Evolutionary conservation across 2,329 filamentous ascomycete genomes (phyloP).

Genomic region (Fusarium agapanthi): DNA sequence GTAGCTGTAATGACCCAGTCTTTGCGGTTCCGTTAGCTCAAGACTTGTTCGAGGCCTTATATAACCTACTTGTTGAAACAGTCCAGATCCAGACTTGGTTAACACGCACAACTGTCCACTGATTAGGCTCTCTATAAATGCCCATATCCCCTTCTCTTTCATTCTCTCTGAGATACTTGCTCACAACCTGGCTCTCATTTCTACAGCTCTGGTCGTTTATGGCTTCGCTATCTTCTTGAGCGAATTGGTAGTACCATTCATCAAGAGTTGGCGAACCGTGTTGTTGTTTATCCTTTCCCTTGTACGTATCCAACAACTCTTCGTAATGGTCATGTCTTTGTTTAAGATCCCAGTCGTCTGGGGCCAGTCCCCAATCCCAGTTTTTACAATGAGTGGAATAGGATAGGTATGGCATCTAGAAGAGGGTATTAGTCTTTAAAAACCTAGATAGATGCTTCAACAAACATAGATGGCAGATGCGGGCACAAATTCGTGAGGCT

Average conservation of each 20-base stretch:
- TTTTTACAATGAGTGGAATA: neutral
- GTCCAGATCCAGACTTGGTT: constrained; percentile 6
- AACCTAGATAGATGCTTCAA: neutral
- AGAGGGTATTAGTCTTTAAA: too few species aligned
- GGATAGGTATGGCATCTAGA: neutral
- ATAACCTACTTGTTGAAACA: neutral
- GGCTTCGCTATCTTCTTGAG: neutral
- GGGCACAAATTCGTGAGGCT: neutral
- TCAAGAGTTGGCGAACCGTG: neutral
- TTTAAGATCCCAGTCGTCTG: rapidly evolving
- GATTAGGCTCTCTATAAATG: neutral
- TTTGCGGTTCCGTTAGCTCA: neutral
- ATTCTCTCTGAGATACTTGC: neutral
- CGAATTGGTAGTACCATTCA: constrained; percentile 1
- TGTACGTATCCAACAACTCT: rapidly evolving
- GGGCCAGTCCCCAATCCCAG: neutral
- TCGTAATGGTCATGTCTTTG: rapidly evolving
- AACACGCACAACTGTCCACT: neutral
- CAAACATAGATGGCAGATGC: neutral
- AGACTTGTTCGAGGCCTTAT: neutral
- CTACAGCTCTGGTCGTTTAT: neutral
- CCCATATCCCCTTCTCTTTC: too few species aligned
- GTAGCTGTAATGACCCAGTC: neutral
- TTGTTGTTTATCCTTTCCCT: neutral
- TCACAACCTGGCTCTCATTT: neutral